phyloP scores from a whole-genome alignment of 2,329 filamentous ascomycete species.

The Alternaria triticimaculans region DNA sequence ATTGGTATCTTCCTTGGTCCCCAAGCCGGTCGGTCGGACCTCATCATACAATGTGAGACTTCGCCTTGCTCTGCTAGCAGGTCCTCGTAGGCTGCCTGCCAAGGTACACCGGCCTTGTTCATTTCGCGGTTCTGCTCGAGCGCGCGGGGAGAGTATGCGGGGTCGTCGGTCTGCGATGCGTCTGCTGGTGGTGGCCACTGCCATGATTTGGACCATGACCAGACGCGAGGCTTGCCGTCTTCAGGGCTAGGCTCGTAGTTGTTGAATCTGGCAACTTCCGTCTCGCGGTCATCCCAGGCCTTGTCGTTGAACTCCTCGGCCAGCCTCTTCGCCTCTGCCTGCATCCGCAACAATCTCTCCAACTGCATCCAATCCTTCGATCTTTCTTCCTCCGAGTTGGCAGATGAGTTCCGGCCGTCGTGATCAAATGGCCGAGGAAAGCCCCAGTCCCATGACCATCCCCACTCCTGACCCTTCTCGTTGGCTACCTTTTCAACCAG shows the following conservation, averaged over 20 bases:
- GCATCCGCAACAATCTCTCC: slow-evolving; percentile 6
- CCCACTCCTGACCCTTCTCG: slow-evolving; percentile 44
- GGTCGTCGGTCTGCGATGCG: slow-evolving; percentile 4
- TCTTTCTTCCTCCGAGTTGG: slow-evolving; percentile 2
- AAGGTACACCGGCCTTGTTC: slow-evolving; percentile 50
- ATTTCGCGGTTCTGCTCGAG: slow-evolving; percentile 56
- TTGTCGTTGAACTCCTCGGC: slow-evolving; percentile 12
- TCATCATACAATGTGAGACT: slow-evolving; percentile 3
- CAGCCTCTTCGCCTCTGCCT: slow-evolving; percentile 13
- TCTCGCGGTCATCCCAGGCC: slow-evolving; percentile 6
- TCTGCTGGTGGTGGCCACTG: slow-evolving; percentile 27
- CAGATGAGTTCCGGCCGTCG: not conserved
- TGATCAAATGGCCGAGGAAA: slow-evolving; percentile 38
- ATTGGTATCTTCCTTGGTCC: slow-evolving; percentile 11
- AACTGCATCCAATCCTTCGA: not conserved
- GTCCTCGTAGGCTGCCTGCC: slow-evolving; percentile 67
- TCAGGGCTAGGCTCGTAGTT: not conserved
- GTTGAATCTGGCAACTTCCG: not conserved
- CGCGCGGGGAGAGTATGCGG: slow-evolving; percentile 60
- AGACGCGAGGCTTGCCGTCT: slow-evolving; percentile 1
- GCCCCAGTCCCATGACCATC: slow-evolving; percentile 45
- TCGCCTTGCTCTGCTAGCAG: slow-evolving; percentile 52
- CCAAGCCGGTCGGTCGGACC: not conserved
- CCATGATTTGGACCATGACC: slow-evolving; percentile 25
- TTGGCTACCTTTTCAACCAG: slow-evolving; percentile 39